These are phyloP conservation scores for Fusarium graminum DNA, from an alignment of 2,329 filamentous ascomycete genomes.

Conservation along the genomic window DNA sequence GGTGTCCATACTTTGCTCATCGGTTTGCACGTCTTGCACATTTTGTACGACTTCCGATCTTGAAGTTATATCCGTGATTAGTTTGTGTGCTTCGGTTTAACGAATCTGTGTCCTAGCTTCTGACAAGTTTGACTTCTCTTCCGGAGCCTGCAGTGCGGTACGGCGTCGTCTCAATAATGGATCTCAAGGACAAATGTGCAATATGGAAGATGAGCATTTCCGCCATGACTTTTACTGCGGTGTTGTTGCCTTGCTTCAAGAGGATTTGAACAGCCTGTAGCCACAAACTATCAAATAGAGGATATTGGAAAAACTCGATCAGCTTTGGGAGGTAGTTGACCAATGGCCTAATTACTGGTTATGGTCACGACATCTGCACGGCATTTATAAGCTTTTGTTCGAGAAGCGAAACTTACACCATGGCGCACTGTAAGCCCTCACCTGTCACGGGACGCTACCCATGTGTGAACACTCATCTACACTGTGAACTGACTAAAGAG, in stretches of 20 bases:
- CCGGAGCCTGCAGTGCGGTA: background rate
- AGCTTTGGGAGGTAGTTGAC: too few relatives aligned
- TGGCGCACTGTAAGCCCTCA: background rate
- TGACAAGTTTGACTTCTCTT: too few relatives aligned
- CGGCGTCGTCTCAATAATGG: slow-evolving; percentile 1
- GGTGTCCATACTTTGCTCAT: too few relatives aligned
- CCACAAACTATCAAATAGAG: too few relatives aligned
- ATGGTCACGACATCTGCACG: background rate
- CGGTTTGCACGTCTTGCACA: too few relatives aligned
- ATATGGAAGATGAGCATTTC: slow-evolving; percentile 1
- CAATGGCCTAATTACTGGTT: background rate
- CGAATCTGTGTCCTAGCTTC: too few relatives aligned
- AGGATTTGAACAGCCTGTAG: background rate
- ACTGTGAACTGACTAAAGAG: background rate
- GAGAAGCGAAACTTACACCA: background rate
- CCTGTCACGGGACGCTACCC: background rate
- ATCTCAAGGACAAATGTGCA: background rate
- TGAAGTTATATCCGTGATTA: too few relatives aligned
- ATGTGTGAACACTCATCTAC: background rate
- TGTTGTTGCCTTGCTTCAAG: slow-evolving; percentile 3
- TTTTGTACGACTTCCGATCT: too few relatives aligned
- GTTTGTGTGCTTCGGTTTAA: too few relatives aligned
- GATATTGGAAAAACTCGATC: too few relatives aligned
- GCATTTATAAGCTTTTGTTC: background rate
- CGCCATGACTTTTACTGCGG: slow-evolving; percentile 7